Conservation (phyloP, 306 rosid species). For the Herpetospermum pedunculosum region DNA sequence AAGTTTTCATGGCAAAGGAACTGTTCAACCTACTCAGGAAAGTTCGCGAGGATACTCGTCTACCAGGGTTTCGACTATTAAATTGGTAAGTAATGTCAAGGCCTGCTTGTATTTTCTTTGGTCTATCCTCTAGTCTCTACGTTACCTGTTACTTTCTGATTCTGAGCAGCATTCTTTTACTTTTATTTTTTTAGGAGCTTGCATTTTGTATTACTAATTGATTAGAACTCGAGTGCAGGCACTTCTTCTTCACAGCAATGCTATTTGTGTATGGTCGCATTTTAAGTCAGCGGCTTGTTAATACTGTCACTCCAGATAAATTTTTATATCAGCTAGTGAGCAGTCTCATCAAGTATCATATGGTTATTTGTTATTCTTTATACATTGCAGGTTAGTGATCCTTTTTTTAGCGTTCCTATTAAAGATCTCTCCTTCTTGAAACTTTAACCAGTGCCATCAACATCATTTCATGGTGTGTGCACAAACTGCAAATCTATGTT, state of each 20-base stretch:
- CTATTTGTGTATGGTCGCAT: constrained; percentile 91
- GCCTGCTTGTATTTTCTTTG: neutral
- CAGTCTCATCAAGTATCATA: constrained; percentile 82
- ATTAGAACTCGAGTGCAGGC: constrained; percentile 40
- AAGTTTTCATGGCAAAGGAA: constrained; percentile 92
- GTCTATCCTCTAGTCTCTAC: constrained; percentile 6
- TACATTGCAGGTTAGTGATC: constrained; percentile 66
- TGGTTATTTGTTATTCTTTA: constrained; percentile 80
- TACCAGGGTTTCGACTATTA: constrained; percentile 93
- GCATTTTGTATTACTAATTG: neutral
- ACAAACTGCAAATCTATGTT: neutral
- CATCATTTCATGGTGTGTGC: neutral
- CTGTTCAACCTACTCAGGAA: constrained; percentile 80
- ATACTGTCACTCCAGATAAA: constrained; percentile 76
- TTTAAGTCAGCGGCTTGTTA: constrained; percentile 82
- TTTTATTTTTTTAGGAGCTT: neutral
- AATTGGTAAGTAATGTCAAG: constrained; percentile 64
- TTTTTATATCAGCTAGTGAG: constrained; percentile 64
- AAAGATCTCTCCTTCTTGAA: neutral
- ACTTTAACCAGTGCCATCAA: neutral
- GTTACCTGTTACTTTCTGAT: neutral
- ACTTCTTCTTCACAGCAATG: constrained; percentile 98
- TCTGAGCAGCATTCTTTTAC: neutral
- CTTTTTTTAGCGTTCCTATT: neutral
- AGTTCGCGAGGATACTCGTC: constrained; percentile 72